Conservation (phyloP, 2,329 filamentous ascomycete genomes). For the Tricladium varicosporioides region DNA sequence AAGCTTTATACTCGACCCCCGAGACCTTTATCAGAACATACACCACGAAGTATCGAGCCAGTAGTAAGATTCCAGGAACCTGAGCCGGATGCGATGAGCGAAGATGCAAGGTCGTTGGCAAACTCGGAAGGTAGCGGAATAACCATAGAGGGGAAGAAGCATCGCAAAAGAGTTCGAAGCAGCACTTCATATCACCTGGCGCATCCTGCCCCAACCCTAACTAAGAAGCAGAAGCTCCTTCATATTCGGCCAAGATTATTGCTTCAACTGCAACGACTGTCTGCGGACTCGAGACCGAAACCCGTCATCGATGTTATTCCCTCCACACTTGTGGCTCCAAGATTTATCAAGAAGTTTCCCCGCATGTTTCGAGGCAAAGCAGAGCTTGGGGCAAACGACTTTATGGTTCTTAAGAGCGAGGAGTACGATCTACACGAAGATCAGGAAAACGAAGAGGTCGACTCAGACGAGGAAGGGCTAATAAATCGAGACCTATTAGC, state of each 20-base stretch:
- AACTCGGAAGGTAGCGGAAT: conserved; percentile 30
- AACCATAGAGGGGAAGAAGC: conserved; percentile 28
- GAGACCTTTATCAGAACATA: conserved; percentile 30
- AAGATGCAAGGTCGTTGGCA: conserved; percentile 32
- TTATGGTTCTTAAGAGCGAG: conserved; percentile 70
- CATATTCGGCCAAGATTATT: conserved; percentile 67
- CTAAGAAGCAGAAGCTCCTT: conserved; percentile 55
- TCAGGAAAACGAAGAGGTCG: conserved; percentile 51
- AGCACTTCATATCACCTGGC: conserved; percentile 67
- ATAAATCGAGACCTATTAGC: conserved; percentile 59
- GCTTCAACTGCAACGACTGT: conserved; percentile 69
- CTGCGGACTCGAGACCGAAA: conserved; percentile 56
- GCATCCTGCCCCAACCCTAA: conserved; percentile 60
- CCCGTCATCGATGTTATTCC: conserved; percentile 75
- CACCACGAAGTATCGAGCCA: conserved; percentile 20
- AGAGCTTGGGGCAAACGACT: conserved; percentile 64
- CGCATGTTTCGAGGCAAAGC: conserved; percentile 62
- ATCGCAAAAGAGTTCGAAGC: conserved; percentile 48
- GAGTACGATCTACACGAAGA: conserved; percentile 55
- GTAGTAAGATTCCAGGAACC: conserved; percentile 31
- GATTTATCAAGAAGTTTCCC: conserved; percentile 59
- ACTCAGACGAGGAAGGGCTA: conserved; percentile 49
- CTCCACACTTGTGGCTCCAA: conserved; percentile 60
- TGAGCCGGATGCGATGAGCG: conserved; percentile 31
- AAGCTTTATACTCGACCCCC: conserved; percentile 13